phyloP scores from a whole-genome alignment of 306 rosid genomes.

The Vachellia pachyceras region DNA sequence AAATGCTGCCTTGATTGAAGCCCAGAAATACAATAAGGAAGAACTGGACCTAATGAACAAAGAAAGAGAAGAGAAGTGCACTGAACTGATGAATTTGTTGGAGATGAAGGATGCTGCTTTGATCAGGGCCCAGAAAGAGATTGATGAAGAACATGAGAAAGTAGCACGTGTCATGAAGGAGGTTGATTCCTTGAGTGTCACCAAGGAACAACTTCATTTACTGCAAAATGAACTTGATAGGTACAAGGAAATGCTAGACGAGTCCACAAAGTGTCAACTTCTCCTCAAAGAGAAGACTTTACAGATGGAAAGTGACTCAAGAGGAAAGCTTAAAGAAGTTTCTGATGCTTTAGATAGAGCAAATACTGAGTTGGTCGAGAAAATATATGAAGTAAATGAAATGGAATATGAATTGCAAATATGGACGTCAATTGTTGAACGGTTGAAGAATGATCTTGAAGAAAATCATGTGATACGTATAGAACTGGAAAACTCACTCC shows the following conservation, averaged over 20 bases:
- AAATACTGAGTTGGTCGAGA: slow-evolving; percentile 54
- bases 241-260: slow-evolving; percentile 45
- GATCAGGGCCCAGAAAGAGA: slow-evolving; percentile 16
- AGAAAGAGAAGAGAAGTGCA: slow-evolving; percentile 9
- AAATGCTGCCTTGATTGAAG: slow-evolving; percentile 5
- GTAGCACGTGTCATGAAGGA: neutral
- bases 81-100: slow-evolving; percentile 1
- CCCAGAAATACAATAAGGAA: neutral
- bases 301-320: slow-evolving; percentile 26
- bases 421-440: slow-evolving; percentile 64
- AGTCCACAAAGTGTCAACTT: slow-evolving; percentile 42
- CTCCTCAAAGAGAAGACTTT: slow-evolving; percentile 36
- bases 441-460: slow-evolving; percentile 58
- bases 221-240: slow-evolving; percentile 47
- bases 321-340: slow-evolving; percentile 43
- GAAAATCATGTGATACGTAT: slow-evolving; percentile 48
- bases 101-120: slow-evolving; percentile 8
- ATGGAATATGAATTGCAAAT: slow-evolving; percentile 66
- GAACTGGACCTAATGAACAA: neutral
- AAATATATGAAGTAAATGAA: slow-evolving; percentile 57
- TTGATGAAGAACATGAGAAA: slow-evolving; percentile 6
- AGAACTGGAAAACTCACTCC: slow-evolving; percentile 78
- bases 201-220: slow-evolving; percentile 37
- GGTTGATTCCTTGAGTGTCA: neutral
- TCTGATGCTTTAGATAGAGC: slow-evolving; percentile 50